Conservation (phyloP, 1,284 basidiomycete species). For the Ceratobasidium sp. region DNA sequence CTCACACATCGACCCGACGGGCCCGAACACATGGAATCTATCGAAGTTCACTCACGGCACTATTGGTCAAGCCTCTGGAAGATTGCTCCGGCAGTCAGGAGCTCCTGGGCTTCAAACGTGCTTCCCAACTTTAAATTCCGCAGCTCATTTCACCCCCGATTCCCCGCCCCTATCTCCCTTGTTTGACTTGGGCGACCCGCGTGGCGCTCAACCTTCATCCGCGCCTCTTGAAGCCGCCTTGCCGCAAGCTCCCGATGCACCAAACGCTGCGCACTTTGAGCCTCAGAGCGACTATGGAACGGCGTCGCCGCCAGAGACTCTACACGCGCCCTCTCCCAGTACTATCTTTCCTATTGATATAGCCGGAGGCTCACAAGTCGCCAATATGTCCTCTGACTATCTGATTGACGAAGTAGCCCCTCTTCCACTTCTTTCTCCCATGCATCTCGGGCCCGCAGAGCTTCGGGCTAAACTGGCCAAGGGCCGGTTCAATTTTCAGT, state of each 20-base stretch:
- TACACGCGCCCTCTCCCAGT: background rate
- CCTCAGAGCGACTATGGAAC: background rate
- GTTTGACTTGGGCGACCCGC: background rate
- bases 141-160: background rate
- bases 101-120: background rate
- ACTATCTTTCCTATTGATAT: too few relatives aligned
- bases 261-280: background rate
- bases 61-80: background rate
- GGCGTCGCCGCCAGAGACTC: background rate
- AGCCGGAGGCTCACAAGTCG: too few relatives aligned
- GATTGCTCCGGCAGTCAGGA: background rate
- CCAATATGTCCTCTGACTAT: too few relatives aligned
- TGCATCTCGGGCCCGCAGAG: background rate
- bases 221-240: background rate
- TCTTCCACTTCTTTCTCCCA: background rate
- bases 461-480: background rate
- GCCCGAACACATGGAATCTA: background rate
- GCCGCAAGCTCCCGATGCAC: background rate
- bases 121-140: background rate
- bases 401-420: background rate
- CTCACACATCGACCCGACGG: too few relatives aligned
- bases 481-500: background rate
- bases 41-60: background rate
- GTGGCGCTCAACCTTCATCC: background rate
- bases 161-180: background rate